Conservation (phyloP, 2,329 filamentous ascomycete species). For the Stagonosporopsis cucurbitacearum region DNA sequence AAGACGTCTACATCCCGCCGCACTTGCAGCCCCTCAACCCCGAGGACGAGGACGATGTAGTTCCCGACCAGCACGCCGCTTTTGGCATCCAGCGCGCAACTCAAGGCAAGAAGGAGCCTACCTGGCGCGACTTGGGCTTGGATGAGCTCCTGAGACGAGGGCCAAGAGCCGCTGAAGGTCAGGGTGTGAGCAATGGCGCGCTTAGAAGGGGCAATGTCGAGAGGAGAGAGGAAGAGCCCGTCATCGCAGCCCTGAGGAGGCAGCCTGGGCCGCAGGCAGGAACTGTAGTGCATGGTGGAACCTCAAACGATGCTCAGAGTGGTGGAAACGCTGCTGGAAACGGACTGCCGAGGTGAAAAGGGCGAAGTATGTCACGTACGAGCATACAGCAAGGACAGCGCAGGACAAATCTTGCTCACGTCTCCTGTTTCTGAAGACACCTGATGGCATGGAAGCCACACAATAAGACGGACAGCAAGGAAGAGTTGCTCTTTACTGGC, state of each 20-base stretch:
- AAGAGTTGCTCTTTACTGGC: neutral
- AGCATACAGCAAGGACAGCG: neutral
- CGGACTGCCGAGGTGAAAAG: constrained; percentile 41
- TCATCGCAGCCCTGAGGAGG: constrained; percentile 40
- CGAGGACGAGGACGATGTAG: constrained; percentile 87
- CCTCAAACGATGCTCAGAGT: constrained; percentile 13
- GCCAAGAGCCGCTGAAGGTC: constrained; percentile 44
- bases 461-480: neutral
- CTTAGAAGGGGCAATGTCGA: constrained; percentile 7
- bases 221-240: constrained; percentile 34
- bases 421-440: neutral
- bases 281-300: constrained; percentile 18
- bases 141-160: constrained; percentile 71
- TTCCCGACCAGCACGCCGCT: constrained; percentile 85
- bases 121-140: constrained; percentile 82
- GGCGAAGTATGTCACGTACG: neutral
- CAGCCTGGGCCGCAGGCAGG: constrained; percentile 35
- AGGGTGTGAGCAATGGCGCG: constrained; percentile 15
- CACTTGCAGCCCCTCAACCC: constrained; percentile 84
- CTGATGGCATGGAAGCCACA: neutral
- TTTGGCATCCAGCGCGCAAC: constrained; percentile 86
- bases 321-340: constrained; percentile 36
- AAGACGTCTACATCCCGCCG: constrained; percentile 82
- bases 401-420: neutral
- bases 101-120: constrained; percentile 71